Base-by-base conservation (phyloP, 208 protist species). In the Trypanosoma melophagium region DNA sequence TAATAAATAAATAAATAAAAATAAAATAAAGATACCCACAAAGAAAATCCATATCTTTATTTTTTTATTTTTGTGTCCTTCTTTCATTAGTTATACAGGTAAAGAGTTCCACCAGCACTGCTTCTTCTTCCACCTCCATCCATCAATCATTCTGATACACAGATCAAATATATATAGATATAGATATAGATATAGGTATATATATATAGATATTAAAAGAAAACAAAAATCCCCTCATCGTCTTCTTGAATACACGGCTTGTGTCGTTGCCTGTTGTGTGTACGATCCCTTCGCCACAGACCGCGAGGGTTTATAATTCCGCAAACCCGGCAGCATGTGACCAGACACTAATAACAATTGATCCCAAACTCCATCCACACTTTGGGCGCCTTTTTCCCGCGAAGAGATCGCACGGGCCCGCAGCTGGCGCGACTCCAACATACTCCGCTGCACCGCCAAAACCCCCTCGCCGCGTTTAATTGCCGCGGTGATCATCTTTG, bases 281-380 rank as follows among this genome's bases (percentile, higher is more conserved):
- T 94, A 94, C 9, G 70, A 53, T 0, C 82, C 83, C 1, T 69
- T 55, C 7, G 71, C 74, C 1, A 91, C 64, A 3, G 63, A 35
- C 51, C 73, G 42, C 51, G 85, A 91, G 19, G 62, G 55, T 17
- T 51, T 69, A 65, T 82, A 83, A 72, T 90, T 88, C 31, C 67
- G 61, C 31, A 94, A 65, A 5, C 89, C 86, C 21, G 89, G 89
- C 47, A 95, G 52, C 14, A 92, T 65, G 61, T 90, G 71, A 16
- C 86, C 86, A 10, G 81, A 84, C 3, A 91, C 71, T 0, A 84
- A 25, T 61, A 88, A 82, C 41, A 95, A 66, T 58, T 92, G 86
- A 42, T 90, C 82, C 84, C 86, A 95, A 52, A 87, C 49, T 0
- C 74, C 82, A 51, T 95, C 86, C 14, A 92, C 86, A 58, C 70